Percentiles rank a stretch among this genome's conserved stretches.
phyloP scores from a whole-genome alignment of 2,329 filamentous ascomycete genomes.

The Beauveria sp. region DNA sequence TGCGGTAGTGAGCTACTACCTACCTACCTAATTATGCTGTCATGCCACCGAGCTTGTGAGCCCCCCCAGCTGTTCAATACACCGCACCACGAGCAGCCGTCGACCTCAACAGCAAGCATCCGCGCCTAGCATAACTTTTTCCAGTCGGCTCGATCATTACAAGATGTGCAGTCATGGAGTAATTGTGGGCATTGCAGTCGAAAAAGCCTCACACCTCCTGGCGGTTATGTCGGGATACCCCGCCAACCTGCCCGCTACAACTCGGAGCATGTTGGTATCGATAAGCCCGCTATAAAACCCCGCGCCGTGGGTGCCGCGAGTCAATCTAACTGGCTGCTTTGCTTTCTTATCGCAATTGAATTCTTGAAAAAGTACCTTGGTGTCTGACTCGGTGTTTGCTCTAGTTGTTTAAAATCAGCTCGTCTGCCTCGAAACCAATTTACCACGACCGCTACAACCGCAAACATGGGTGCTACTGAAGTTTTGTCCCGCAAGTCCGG shows the following conservation, averaged over 20 bases:
- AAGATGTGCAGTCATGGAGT: background rate
- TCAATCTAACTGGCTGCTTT: background rate
- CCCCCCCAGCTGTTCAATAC: background rate
- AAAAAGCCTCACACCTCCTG: conserved; percentile 4
- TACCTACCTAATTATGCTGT: background rate
- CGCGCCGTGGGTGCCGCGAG: conserved; percentile 3
- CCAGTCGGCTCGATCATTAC: background rate
- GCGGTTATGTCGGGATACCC: background rate
- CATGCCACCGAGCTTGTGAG: background rate
- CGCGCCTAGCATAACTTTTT: background rate
- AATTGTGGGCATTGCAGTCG: background rate
- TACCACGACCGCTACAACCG: conserved; percentile 17
- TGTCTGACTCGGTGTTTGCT: background rate
- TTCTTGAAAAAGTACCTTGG: background rate
- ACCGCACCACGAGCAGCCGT: background rate
- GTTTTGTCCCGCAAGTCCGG: conserved; percentile 45
- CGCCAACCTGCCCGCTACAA: background rate
- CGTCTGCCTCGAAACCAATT: background rate
- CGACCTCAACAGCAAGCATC: background rate
- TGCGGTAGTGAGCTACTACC: background rate
- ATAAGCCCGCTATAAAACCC: conserved; percentile 10
- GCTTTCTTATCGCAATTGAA: conserved; percentile 7
- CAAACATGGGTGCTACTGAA: conserved; percentile 31
- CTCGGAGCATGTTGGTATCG: conserved; percentile 7
- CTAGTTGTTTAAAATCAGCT: conserved; percentile 3